Evolutionary conservation across 2,329 filamentous ascomycete genomes (phyloP).

Genomic region (Talaromyces verruculosus): DNA sequence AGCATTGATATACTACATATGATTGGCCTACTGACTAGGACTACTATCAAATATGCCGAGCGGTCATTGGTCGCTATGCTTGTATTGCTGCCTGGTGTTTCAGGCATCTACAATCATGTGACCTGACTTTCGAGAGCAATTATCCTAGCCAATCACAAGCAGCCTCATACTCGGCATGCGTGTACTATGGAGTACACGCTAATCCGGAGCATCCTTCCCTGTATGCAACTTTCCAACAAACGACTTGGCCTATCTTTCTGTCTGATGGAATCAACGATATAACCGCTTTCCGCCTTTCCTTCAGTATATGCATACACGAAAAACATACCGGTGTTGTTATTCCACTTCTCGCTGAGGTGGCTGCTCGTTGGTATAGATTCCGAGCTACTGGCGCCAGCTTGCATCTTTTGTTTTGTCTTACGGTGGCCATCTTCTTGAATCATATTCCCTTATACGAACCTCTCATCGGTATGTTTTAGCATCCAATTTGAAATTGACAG

Average conservation of each 20-base stretch:
- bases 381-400: conserved; percentile 1
- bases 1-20: neutral
- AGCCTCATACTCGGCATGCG: neutral
- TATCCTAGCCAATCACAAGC: conserved; percentile 6
- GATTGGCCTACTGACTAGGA: neutral
- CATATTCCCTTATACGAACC: neutral
- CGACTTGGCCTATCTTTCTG: neutral
- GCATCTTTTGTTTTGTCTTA: conserved; percentile 3
- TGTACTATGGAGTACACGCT: neutral
- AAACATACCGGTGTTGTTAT: neutral
- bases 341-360: neutral
- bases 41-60: neutral
- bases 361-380: neutral
- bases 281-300: neutral
- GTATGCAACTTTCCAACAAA: neutral
- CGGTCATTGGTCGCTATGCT: neutral
- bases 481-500: conserved; percentile 18
- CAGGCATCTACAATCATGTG: conserved; percentile 9
- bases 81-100: neutral
- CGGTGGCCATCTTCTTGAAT: neutral
- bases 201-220: conserved; percentile 2
- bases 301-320: neutral
- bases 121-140: neutral
- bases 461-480: conserved; percentile 20
- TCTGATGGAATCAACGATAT: neutral